Percentiles rank a stretch among this genome's conserved stretches.
Conservation (phyloP, 495 filamentous ascomycete genomes). For the Penicillium malachiteum region DNA sequence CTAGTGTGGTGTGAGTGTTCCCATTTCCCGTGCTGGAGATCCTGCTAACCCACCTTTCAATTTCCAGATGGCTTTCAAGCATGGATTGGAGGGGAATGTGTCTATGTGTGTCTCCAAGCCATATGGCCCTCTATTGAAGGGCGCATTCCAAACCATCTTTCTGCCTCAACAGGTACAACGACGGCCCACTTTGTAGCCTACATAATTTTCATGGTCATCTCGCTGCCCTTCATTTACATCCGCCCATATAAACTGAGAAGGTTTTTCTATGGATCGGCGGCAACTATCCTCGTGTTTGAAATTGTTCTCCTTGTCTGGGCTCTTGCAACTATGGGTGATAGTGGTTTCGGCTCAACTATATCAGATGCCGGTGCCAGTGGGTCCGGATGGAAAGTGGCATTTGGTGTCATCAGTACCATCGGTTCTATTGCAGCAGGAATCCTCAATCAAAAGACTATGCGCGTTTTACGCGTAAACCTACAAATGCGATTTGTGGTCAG, state of each 20-base stretch:
- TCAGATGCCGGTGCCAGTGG: neutral
- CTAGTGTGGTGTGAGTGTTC: slow-evolving; percentile 8
- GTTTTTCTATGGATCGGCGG: slow-evolving; percentile 14
- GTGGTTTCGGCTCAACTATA: slow-evolving; percentile 13
- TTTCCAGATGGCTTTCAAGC: slow-evolving; percentile 23
- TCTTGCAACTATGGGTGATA: slow-evolving; percentile 13
- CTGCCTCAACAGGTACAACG: slow-evolving; percentile 26
- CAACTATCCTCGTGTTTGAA: slow-evolving; percentile 11
- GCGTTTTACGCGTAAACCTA: slow-evolving; percentile 22
- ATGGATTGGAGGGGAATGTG: slow-evolving; percentile 29
- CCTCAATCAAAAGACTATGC: slow-evolving; percentile 26
- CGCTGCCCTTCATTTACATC: slow-evolving; percentile 16
- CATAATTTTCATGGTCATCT: slow-evolving; percentile 21
- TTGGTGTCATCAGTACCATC: slow-evolving; percentile 20
- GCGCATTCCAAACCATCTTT: slow-evolving; percentile 27
- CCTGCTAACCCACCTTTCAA: neutral
- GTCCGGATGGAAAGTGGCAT: slow-evolving; percentile 17
- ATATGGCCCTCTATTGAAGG: slow-evolving; percentile 22
- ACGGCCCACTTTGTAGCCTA: slow-evolving; percentile 25
- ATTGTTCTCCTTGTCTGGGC: slow-evolving; percentile 15
- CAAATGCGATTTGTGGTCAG: slow-evolving; percentile 22
- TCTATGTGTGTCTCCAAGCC: slow-evolving; percentile 25
- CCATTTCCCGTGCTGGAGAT: neutral
- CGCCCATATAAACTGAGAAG: slow-evolving; percentile 15
- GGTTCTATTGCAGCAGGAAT: slow-evolving; percentile 21